Conservation (phyloP, 1,139 yeast genomes). For the Candida tunisiensis region DNA sequence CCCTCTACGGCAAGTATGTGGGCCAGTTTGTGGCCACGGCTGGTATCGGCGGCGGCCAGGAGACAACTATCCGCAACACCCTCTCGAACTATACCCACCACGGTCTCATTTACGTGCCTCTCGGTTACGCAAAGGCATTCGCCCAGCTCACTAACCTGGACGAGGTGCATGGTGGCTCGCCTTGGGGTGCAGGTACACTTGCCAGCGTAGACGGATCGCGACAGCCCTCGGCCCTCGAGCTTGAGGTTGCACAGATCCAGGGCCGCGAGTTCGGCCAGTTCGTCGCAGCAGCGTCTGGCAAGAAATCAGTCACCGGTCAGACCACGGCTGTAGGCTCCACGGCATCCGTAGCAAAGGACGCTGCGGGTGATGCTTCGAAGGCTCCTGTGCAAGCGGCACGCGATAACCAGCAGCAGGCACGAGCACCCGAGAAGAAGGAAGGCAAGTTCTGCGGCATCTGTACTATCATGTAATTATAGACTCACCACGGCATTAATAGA, state of each 20-base stretch:
- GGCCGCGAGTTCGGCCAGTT: conserved; percentile 41
- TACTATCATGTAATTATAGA: conserved; percentile 5
- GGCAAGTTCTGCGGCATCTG: conserved; percentile 8
- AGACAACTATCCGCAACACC: conserved; percentile 32
- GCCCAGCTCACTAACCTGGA: conserved; percentile 34
- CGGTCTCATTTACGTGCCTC: conserved; percentile 44
- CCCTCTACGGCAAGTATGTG: conserved; percentile 38
- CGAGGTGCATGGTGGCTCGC: conserved; percentile 55
- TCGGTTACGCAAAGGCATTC: conserved; percentile 37
- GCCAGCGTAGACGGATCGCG: conserved; percentile 59
- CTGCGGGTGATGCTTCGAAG: conserved; percentile 3
- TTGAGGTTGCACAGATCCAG: conserved; percentile 40
- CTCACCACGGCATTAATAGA: neutral
- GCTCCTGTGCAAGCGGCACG: conserved; percentile 3
- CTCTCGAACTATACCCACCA: conserved; percentile 41
- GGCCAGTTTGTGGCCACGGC: conserved; percentile 43
- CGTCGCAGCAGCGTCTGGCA: conserved; percentile 6
- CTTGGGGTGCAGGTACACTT: conserved; percentile 68
- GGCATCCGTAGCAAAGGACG: conserved; percentile 4
- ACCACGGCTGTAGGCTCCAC: conserved; percentile 4
- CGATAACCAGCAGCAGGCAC: conserved; percentile 2
- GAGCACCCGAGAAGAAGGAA: conserved; percentile 4
- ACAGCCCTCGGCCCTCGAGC: conserved; percentile 39
- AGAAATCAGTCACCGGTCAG: conserved; percentile 4
- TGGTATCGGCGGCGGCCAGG: conserved; percentile 52